Percentiles rank a stretch among this genome's conserved stretches.
These are phyloP conservation scores for Pisolithus tinctorius DNA, from an alignment of 768 basidiomycete genomes.

Conservation along the genomic window DNA sequence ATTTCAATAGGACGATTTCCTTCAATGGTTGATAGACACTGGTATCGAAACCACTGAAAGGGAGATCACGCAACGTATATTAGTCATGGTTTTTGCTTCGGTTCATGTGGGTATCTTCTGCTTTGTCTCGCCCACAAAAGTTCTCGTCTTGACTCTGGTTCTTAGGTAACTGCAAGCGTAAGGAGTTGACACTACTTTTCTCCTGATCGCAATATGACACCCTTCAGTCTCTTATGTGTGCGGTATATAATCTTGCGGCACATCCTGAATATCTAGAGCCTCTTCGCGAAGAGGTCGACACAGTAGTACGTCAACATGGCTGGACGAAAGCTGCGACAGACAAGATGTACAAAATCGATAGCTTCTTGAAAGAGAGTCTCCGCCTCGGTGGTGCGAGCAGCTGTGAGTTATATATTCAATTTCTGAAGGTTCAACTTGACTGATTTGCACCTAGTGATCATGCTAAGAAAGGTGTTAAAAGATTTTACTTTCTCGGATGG, in stretches of 20 bases:
- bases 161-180: not conserved
- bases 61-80: slow-evolving; percentile 15
- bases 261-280: slow-evolving; percentile 7
- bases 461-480: slow-evolving; percentile 25
- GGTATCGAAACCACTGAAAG: slow-evolving; percentile 10
- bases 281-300: slow-evolving; percentile 31
- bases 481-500: slow-evolving; percentile 31
- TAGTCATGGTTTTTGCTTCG: slow-evolving; percentile 13
- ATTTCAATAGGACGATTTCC: slow-evolving; percentile 24
- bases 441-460: slow-evolving; percentile 12
- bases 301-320: slow-evolving; percentile 15
- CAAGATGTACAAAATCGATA: slow-evolving; percentile 30
- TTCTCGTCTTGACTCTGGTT: not conserved
- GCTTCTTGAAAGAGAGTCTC: slow-evolving; percentile 31
- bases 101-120: slow-evolving; percentile 13
- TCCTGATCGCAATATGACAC: not conserved
- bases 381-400: slow-evolving; percentile 20
- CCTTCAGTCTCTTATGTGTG: not conserved
- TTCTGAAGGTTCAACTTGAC: not conserved
- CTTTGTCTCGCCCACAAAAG: not conserved
- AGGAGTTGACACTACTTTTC: not conserved
- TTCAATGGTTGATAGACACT: slow-evolving; percentile 28
- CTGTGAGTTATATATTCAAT: slow-evolving; percentile 4
- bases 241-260: not conserved
- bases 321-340: slow-evolving; percentile 17